Evolutionary conservation across 1,284 basidiomycete species (phyloP).

Genomic region (Lignosus rhinocerotis): DNA sequence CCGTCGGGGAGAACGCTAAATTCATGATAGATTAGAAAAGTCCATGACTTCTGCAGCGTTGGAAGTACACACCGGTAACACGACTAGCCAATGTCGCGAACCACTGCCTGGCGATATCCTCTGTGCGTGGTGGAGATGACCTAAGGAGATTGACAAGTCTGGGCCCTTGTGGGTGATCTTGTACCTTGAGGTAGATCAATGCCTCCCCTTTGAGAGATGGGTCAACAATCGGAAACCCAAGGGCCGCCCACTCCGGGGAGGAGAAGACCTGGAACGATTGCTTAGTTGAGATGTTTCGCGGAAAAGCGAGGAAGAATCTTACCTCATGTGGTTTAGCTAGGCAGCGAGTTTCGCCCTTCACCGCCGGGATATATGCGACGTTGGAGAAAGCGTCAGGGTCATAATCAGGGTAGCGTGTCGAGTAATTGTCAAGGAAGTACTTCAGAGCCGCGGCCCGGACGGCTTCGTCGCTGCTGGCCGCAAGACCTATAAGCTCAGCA

Average conservation of each 20-base stretch:
- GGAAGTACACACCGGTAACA: conserved; percentile 56
- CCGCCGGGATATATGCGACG: conserved; percentile 81
- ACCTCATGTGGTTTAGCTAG: conserved; percentile 75
- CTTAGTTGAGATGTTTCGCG: neutral
- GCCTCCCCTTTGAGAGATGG: conserved; percentile 57
- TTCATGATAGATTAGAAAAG: neutral
- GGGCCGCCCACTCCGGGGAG: conserved; percentile 64
- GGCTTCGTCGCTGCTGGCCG: conserved; percentile 51
- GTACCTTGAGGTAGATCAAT: conserved; percentile 70
- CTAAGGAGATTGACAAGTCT: conserved; percentile 68
- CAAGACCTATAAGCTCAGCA: conserved; percentile 65
- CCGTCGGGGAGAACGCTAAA: conserved; percentile 49
- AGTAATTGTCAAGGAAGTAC: conserved; percentile 77
- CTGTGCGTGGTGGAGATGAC: conserved; percentile 60
- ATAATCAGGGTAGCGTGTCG: conserved; percentile 66
- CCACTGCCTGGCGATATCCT: conserved; percentile 59
- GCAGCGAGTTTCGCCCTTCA: conserved; percentile 49
- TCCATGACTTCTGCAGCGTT: neutral
- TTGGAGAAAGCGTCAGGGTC: conserved; percentile 52
- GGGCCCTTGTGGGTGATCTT: conserved; percentile 70
- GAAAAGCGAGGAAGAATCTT: conserved; percentile 7
- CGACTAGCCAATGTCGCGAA: conserved; percentile 80
- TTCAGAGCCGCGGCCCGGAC: conserved; percentile 62
- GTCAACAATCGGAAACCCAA: conserved; percentile 77
- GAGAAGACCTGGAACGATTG: conserved; percentile 63